Conservation (phyloP, 2,329 filamentous ascomycete species). For the Daldinia sp. region DNA sequence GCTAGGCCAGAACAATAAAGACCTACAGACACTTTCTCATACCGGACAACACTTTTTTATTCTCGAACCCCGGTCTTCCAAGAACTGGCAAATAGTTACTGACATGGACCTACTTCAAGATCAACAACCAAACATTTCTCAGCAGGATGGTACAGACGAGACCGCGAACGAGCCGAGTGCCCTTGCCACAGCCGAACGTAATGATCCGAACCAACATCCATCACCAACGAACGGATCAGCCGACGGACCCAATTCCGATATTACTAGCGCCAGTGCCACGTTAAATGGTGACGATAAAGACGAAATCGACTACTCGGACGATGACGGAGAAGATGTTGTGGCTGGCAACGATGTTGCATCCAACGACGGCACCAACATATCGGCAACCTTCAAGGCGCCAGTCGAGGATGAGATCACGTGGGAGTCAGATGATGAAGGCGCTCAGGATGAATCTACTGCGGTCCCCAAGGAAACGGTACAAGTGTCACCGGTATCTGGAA, state of each 20-base stretch:
- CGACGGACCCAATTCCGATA: conserved; percentile 52
- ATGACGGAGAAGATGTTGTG: conserved; percentile 52
- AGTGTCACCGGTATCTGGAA: conserved; percentile 53
- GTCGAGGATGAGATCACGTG: conserved; percentile 52
- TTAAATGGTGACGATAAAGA: conserved; percentile 51
- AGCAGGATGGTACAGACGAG: conserved; percentile 21
- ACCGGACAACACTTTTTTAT: neutral
- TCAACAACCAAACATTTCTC: conserved; percentile 33
- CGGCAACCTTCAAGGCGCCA: conserved; percentile 41
- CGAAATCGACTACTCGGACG: conserved; percentile 54
- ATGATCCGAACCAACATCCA: conserved; percentile 29
- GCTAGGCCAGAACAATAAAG: neutral
- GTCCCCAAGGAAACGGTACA: conserved; percentile 49
- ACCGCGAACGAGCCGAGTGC: conserved; percentile 18
- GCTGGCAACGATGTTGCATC: conserved; percentile 38
- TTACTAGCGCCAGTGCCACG: conserved; percentile 53
- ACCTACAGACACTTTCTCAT: neutral
- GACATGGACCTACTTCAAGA: conserved; percentile 43
- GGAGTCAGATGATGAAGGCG: conserved; percentile 53
- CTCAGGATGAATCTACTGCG: conserved; percentile 33
- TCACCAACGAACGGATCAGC: conserved; percentile 39
- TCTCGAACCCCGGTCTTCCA: conserved; percentile 2
- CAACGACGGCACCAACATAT: conserved; percentile 41
- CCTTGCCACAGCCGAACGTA: conserved; percentile 18
- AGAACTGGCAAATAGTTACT: conserved; percentile 34